Conservation (phyloP, 768 basidiomycete genomes). For the Galerina sulciceps region DNA sequence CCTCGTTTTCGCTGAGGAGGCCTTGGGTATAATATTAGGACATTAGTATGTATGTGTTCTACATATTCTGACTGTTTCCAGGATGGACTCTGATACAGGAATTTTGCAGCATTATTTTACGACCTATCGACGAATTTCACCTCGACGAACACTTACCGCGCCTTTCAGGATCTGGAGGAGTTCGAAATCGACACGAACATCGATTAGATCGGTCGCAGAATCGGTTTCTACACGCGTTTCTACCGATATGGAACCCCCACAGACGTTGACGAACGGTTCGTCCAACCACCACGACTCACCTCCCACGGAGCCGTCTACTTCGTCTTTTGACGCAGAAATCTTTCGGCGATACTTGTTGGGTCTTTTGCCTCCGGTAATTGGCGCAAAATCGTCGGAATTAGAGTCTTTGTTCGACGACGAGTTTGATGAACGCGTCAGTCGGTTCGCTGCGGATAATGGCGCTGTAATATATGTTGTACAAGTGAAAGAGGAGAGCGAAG, state of each 20-base stretch:
- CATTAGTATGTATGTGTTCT: constrained; percentile 1
- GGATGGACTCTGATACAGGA: constrained; percentile 20
- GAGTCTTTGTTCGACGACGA: constrained; percentile 70
- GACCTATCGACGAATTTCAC: constrained; percentile 27
- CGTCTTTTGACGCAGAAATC: constrained; percentile 65
- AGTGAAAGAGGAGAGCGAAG: constrained; percentile 73
- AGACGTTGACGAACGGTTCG: constrained; percentile 25
- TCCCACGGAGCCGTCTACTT: constrained; percentile 10
- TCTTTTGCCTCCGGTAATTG: constrained; percentile 82
- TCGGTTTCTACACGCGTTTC: constrained; percentile 15
- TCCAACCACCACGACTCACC: constrained; percentile 23
- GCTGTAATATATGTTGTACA: constrained; percentile 86
- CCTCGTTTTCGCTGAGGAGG: constrained; percentile 10
- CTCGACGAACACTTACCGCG: constrained; percentile 23
- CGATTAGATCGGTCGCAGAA: constrained; percentile 19
- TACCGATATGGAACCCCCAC: constrained; percentile 24
- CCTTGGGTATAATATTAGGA: not conserved
- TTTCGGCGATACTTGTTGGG: constrained; percentile 74
- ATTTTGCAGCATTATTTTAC: constrained; percentile 33
- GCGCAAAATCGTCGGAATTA: constrained; percentile 67
- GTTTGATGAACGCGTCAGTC: constrained; percentile 75
- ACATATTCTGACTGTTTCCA: not conserved
- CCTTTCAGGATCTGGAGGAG: constrained; percentile 26
- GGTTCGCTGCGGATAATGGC: constrained; percentile 77
- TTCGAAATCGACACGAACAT: constrained; percentile 21